Base-by-base conservation (phyloP, 2,329 filamentous ascomycete species). In the Lachnellula hyalina region DNA sequence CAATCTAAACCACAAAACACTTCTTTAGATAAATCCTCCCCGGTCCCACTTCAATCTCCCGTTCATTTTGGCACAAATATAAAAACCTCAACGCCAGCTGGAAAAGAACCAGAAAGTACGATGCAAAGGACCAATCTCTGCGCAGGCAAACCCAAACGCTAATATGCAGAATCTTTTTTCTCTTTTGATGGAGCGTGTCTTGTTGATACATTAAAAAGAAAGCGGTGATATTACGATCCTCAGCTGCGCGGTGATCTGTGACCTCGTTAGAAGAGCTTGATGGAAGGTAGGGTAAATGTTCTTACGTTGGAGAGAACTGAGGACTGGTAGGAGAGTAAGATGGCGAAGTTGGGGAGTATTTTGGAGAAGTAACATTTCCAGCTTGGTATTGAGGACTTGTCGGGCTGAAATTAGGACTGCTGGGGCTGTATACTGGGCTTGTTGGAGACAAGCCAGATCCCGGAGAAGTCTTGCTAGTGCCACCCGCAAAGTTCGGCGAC, bases 351-450 rank as follows among this genome's bases (percentile, higher is more conserved):
- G 64, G 64, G 34, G 63, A 67, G 40, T 61, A 62, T 59, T 73
- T 74, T 3, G 77, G 76, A 46, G 75, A 76, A 17, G 65, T 65
- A 21, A 55, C 61, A 49, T 53, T 55, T 14, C 41, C 41, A 44
- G 59, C 60, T 41, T 61, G 59, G 11, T 66, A 62, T 42, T 60
- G 59, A 38, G 67, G 66, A 50, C 64, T 66, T 35, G 65, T 66
- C 7, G 65, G 65, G 46, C 65, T 67, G 59, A 62, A 68, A 35
- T 63, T 67, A 38, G 67, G 67, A 42, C 60, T 63, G 46, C 61
- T 66, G 41, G 67, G 67, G 44, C 64, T 67, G 52, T 67, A 68
- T 3, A 67, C 64, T 19, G 66, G 66, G 49, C 65, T 67, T 32
- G 66, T 68, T 9, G 65, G 64, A 12, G 65, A 67, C 12, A 63